phyloP scores from a whole-genome alignment of 2,329 filamentous ascomycete species.

The Proliferodiscus dingleyae region DNA sequence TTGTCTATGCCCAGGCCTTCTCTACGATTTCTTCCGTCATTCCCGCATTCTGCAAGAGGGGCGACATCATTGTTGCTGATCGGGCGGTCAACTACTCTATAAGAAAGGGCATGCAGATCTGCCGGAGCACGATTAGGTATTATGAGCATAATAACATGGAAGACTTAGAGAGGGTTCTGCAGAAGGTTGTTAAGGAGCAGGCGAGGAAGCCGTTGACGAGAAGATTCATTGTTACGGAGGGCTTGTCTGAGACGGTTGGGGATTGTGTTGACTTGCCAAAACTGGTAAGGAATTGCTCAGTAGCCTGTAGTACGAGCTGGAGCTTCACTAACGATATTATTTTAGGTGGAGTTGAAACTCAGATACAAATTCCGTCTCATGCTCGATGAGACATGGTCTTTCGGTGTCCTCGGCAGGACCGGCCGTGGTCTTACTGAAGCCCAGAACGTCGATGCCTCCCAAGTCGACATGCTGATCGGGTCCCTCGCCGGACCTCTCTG shows the following conservation, averaged over 20 bases:
- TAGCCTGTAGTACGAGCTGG: neutral
- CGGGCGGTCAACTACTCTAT: conserved; percentile 90
- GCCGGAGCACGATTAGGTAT: conserved; percentile 85
- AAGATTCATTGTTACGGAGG: conserved; percentile 94
- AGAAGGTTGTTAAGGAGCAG: conserved; percentile 83
- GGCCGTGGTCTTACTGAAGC: conserved; percentile 92
- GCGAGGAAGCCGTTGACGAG: conserved; percentile 77
- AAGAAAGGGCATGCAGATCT: conserved; percentile 90
- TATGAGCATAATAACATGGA: conserved; percentile 96
- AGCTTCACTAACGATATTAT: conserved; percentile 4
- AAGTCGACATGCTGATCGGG: conserved; percentile 96
- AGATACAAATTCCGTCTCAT: conserved; percentile 98
- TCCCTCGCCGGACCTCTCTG: conserved; percentile 86
- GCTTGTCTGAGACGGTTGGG: conserved; percentile 84
- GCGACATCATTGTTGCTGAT: conserved; percentile 95
- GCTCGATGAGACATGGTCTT: conserved; percentile 96
- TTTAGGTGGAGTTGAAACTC: conserved; percentile 80
- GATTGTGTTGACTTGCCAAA: conserved; percentile 81
- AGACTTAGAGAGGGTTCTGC: conserved; percentile 80
- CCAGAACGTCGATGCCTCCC: conserved; percentile 88
- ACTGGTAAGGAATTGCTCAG: conserved; percentile 57
- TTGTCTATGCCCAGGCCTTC: conserved; percentile 94
- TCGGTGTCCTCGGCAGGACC: conserved; percentile 86
- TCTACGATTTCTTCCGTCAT: conserved; percentile 97
- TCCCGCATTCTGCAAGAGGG: conserved; percentile 92